phyloP scores from a whole-genome alignment of 495 filamentous ascomycete species.

The Tuber aestivum region DNA sequence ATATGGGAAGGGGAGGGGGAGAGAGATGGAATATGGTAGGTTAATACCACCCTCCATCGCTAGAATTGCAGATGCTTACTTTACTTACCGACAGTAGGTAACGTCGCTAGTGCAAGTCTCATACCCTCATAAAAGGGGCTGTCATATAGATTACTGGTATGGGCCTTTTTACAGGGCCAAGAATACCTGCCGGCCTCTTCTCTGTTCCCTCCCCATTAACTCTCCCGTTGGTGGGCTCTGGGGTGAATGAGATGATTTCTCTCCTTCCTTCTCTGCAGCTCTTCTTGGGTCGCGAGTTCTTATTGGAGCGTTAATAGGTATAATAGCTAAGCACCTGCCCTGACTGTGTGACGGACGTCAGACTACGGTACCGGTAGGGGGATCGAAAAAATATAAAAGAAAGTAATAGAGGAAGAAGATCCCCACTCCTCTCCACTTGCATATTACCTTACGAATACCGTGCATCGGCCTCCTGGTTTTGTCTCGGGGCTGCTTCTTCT shows the following conservation, averaged over 20 bases:
- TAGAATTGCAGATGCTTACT: background rate
- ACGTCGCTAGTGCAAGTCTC: background rate
- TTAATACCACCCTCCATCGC: background rate
- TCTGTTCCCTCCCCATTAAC: background rate
- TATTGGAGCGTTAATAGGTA: background rate
- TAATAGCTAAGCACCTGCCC: background rate
- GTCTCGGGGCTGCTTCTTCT: background rate
- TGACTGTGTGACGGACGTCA: background rate
- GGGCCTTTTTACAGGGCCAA: background rate
- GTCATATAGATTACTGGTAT: background rate
- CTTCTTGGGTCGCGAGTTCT: background rate
- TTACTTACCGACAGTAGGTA: background rate
- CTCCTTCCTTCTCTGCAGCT: background rate
- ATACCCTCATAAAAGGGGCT: conserved; percentile 1
- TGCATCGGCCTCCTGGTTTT: background rate
- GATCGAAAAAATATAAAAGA: background rate
- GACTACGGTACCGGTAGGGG: too few relatives aligned
- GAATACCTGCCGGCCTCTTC: background rate
- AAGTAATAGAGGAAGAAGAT: background rate
- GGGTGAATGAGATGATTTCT: background rate
- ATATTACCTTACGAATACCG: background rate
- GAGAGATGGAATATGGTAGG: background rate
- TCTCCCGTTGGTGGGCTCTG: background rate
- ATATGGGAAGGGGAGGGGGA: background rate
- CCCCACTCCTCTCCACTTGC: background rate